These are phyloP conservation scores for Avena eriantha DNA, from an alignment of 176 grass and related monocot species.

Conservation along the genomic window DNA sequence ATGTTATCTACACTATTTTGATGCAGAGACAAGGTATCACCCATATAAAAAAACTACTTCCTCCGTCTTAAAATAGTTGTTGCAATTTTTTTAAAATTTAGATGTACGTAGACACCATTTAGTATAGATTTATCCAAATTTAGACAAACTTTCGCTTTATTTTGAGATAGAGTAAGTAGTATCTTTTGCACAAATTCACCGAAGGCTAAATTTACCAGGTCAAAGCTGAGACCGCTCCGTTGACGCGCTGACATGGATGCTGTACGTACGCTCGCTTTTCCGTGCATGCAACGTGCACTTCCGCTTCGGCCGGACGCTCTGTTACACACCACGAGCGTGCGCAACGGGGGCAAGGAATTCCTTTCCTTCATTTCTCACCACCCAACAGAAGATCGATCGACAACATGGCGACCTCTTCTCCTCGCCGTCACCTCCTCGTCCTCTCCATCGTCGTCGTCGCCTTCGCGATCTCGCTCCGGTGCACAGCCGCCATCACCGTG, in stretches of 20 bases:
- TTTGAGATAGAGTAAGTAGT: no score
- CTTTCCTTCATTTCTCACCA: background rate
- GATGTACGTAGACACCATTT: no score
- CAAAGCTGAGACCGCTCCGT: background rate
- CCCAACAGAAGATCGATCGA: background rate
- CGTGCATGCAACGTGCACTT: conserved; percentile 29
- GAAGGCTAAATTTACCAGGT: conserved; percentile 10
- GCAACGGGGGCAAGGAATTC: background rate
- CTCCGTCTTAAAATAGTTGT: no score
- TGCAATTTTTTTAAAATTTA: no score
- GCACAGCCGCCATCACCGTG: conserved; percentile 11
- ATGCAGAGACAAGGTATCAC: no score
- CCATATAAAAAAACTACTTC: no score
- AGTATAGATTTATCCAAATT: no score
- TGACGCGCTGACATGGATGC: background rate
- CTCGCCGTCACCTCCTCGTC: conserved; percentile 9
- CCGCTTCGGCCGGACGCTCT: background rate
- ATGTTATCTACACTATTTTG: no score
- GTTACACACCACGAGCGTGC: background rate
- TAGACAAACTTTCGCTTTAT: no score
- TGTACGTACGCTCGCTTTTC: background rate
- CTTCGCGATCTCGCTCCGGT: conserved; percentile 27
- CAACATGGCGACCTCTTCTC: conserved; percentile 47
- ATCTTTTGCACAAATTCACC: no score
- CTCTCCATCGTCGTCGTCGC: conserved; percentile 21